phyloP scores from a whole-genome alignment of 192 early-diverging fungal species.

The Thoreauomyces humboldtii region DNA sequence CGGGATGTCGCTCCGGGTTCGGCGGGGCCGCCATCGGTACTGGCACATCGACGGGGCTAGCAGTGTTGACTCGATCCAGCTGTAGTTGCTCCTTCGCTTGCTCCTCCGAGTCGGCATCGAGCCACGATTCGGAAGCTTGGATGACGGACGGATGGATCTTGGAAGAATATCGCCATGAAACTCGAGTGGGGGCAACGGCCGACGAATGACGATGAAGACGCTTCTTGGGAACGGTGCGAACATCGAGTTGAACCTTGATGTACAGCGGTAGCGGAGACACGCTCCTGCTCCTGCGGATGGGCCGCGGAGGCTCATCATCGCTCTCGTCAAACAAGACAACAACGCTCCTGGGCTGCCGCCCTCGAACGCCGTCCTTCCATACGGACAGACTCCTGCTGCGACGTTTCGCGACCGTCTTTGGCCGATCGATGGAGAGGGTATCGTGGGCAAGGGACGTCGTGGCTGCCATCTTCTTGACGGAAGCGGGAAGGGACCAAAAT shows the following conservation, averaged over 20 bases:
- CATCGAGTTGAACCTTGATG: background rate
- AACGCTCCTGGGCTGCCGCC: background rate
- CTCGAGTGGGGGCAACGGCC: background rate
- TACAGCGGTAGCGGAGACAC: background rate
- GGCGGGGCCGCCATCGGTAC: background rate
- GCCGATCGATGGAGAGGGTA: background rate
- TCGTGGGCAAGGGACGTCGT: background rate
- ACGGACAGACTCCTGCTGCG: slow-evolving; percentile 4
- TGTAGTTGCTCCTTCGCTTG: background rate
- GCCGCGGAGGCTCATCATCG: background rate
- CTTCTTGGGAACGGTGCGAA: slow-evolving; percentile 2
- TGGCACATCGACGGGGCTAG: background rate
- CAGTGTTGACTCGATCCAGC: background rate
- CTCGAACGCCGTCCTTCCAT: background rate
- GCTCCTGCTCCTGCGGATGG: slow-evolving; percentile 10
- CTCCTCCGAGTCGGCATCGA: background rate
- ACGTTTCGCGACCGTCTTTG: slow-evolving; percentile 8
- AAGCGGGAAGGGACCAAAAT: too few species aligned
- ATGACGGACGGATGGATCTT: background rate
- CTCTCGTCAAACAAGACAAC: background rate
- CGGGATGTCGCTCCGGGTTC: too few species aligned
- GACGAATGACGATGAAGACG: background rate
- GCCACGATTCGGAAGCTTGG: background rate
- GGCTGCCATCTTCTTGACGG: too few species aligned
- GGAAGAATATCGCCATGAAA: background rate